phyloP scores from a whole-genome alignment of 805 yeast species.

The Spathaspora sp. region DNA sequence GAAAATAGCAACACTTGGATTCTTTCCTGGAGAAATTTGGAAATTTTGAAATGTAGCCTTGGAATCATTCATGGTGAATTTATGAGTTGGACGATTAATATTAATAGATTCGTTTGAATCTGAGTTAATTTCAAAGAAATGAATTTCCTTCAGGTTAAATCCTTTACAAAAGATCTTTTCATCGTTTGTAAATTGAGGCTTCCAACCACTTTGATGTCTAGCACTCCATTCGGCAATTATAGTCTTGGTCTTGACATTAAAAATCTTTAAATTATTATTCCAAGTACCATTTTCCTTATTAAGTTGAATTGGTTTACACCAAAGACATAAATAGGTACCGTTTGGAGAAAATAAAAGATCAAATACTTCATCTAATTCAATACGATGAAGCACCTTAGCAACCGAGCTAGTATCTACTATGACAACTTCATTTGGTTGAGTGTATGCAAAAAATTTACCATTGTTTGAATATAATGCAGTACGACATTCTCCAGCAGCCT shows the following conservation, averaged over 20 bases:
- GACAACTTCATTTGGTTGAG: conserved; percentile 59
- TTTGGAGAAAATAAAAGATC: conserved; percentile 87
- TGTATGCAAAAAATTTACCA: conserved; percentile 68
- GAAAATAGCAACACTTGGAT: conserved; percentile 87
- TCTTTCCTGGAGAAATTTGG: conserved; percentile 79
- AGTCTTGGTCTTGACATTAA: conserved; percentile 49
- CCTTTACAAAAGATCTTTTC: conserved; percentile 67
- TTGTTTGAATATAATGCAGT: conserved; percentile 63
- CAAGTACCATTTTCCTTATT: conserved; percentile 69
- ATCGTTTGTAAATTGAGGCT: conserved; percentile 83
- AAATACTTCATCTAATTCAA: conserved; percentile 64
- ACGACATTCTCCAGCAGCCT: conserved; percentile 50
- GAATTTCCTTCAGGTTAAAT: conserved; percentile 56
- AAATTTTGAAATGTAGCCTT: conserved; percentile 51
- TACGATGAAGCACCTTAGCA: conserved; percentile 34
- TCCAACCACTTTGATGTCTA: conserved; percentile 87
- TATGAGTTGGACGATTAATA: conserved; percentile 51
- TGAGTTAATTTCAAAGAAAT: conserved; percentile 54
- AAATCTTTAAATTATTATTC: conserved; percentile 76
- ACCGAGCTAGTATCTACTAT: conserved; percentile 55
- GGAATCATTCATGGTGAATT: conserved; percentile 50
- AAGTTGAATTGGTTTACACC: conserved; percentile 79
- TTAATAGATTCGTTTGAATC: conserved; percentile 23
- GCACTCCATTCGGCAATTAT: conserved; percentile 64
- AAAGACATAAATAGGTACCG: conserved; percentile 77